These are phyloP conservation scores for Capsella rubella DNA, from an alignment of 441 rosid genomes.

Conservation along the genomic window DNA sequence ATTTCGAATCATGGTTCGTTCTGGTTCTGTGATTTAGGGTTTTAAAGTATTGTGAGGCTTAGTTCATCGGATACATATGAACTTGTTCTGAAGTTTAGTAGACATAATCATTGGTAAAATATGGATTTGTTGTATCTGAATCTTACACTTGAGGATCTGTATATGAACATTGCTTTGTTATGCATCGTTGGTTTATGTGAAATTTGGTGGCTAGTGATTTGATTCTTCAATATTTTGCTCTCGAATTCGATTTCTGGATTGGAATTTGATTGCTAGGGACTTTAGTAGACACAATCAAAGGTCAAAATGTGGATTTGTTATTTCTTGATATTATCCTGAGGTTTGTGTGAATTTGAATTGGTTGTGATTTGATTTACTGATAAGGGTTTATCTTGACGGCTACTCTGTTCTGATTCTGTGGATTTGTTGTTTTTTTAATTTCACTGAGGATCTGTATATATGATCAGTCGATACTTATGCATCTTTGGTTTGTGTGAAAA, in stretches of 20 bases:
- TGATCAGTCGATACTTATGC: background rate
- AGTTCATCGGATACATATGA: background rate
- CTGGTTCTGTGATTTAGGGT: background rate
- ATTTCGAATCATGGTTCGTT: background rate
- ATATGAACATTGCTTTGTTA: background rate
- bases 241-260: background rate
- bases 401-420: background rate
- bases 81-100: background rate
- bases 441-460: background rate
- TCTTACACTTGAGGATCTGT: no score
- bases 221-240: background rate
- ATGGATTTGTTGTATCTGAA: background rate
- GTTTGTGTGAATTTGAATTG: no score
- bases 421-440: background rate
- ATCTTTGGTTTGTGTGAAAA: background rate
- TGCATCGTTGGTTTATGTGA: background rate
- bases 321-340: no score
- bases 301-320: no score
- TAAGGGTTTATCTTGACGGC: no score
- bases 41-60: background rate
- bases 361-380: no score
- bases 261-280: background rate
- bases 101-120: background rate
- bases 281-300: no score
- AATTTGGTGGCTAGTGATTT: background rate